Evolutionary conservation across 495 filamentous ascomycete genomes (phyloP), one percentile per base, ranked within the genome.

Genomic region (Podospora didyma): DNA sequence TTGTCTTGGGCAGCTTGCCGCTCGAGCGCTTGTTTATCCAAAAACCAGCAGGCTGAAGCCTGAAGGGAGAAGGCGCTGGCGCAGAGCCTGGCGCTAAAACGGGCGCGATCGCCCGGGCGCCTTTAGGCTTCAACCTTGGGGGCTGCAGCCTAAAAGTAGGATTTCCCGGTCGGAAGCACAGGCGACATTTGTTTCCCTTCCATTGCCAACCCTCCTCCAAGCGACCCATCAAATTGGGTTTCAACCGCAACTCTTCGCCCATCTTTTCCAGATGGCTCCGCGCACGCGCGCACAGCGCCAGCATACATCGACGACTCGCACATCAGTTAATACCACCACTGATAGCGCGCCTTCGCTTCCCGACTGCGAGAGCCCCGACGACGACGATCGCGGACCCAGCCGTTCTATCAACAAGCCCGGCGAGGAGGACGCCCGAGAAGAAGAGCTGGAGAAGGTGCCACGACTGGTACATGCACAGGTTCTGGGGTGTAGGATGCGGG

Each of bases 261-360:
- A 45, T 45, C 41, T 45, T 45, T 28, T 46, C 52, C 45, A 23
- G 17, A 55, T 55, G 45, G 52, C 52, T 55, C 52, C 52, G 22
- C 41, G 31, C 41, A 46, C 41, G 41, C 52, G 45, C 45, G 16
- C 34, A 47, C 45, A 47, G 45, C 45, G 45, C 45, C 45, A 47
- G 52, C 41, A 31, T 31, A 31, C 35, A 35, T 37, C 52, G 52
- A 28, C 24, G 45, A 46, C 52, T 22, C 52, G 39, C 46, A 39
- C 31, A 46, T 39, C 19, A 41, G 52, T 47, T 44, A 24, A 47
- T 17, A 55, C 39, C 16, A 42, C 41, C 52, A 1, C 52, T 24
- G 22, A 55, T 24, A 17, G 16, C 41, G 52, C 39, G 41, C 31
- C 22, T 55, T 24, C 52, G 35, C 31, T 46, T 44, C 31, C 52